These are phyloP conservation scores for Penicillium sp. DNA, from an alignment of 2,329 filamentous ascomycete species.

Conservation along the genomic window DNA sequence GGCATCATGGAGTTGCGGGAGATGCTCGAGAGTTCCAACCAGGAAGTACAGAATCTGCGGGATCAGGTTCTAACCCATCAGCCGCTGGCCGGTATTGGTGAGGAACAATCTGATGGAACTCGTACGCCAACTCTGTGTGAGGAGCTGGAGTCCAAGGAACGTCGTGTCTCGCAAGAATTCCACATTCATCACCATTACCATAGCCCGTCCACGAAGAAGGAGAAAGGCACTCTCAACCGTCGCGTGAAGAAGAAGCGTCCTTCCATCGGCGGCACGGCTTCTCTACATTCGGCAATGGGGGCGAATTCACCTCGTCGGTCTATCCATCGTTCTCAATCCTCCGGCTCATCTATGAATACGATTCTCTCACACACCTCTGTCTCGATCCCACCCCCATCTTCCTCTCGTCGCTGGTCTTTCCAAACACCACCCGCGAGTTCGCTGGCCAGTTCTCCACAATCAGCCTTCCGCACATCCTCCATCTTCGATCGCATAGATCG, in stretches of 20 bases:
- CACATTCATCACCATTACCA: slow-evolving; percentile 97
- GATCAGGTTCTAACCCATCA: slow-evolving; percentile 83
- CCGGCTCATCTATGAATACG: slow-evolving; percentile 56
- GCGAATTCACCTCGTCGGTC: slow-evolving; percentile 30
- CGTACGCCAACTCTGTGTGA: slow-evolving; percentile 65
- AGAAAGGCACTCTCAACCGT: slow-evolving; percentile 56
- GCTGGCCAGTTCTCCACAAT: slow-evolving; percentile 78
- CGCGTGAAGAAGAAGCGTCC: slow-evolving; percentile 75
- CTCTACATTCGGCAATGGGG: slow-evolving; percentile 38
- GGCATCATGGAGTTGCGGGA: slow-evolving; percentile 90
- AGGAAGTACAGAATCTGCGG: slow-evolving; percentile 85
- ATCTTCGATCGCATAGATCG: slow-evolving; percentile 76
- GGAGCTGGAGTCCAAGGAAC: slow-evolving; percentile 65
- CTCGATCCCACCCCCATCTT: slow-evolving; percentile 56
- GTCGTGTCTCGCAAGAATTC: slow-evolving; percentile 69
- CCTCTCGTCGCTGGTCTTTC: slow-evolving; percentile 41
- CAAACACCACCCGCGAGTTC: slow-evolving; percentile 60
- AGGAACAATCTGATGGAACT: slow-evolving; percentile 24
- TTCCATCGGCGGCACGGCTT: slow-evolving; percentile 59
- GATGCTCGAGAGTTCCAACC: slow-evolving; percentile 87
- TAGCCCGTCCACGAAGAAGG: slow-evolving; percentile 62
- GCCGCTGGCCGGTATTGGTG: slow-evolving; percentile 55
- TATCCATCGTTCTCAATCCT: slow-evolving; percentile 42
- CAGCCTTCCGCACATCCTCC: slow-evolving; percentile 70
- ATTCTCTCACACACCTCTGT: slow-evolving; percentile 67